phyloP scores from a whole-genome alignment of 306 rosid species.

The Begonia loranthoides region DNA sequence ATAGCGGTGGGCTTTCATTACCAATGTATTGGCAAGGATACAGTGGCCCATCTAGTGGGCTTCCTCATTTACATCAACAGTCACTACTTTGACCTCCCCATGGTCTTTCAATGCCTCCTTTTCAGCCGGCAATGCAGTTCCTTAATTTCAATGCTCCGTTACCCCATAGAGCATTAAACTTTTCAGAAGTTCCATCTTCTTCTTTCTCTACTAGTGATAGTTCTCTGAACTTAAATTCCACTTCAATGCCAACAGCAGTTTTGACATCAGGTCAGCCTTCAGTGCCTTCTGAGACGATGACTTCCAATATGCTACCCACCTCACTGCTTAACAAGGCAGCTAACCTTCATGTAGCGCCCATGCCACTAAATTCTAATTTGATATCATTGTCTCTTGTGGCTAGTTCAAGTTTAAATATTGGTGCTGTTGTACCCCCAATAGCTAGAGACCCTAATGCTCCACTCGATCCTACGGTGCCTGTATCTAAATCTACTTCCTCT shows the following conservation, averaged over 20 bases:
- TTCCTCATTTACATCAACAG: conserved; percentile 71
- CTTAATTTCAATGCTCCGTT: conserved; percentile 46
- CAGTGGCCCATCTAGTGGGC: conserved; percentile 70
- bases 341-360: conserved; percentile 21
- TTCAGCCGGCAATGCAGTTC: conserved; percentile 71
- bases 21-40: conserved; percentile 98
- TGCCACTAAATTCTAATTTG: conserved; percentile 20
- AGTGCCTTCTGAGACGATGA: conserved; percentile 22
- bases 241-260: conserved; percentile 23
- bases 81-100: conserved; percentile 72
- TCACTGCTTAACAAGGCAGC: conserved; percentile 37
- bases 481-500: conserved; percentile 26
- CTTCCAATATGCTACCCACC: conserved; percentile 38
- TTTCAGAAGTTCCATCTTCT: conserved; percentile 45
- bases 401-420: conserved; percentile 29
- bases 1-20: conserved; percentile 63
- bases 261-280: no score
- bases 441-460: conserved; percentile 29
- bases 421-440: conserved; percentile 21
- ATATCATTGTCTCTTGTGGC: conserved; percentile 32
- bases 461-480: conserved; percentile 28
- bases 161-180: conserved; percentile 38
- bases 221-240: conserved; percentile 22
- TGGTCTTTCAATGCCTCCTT: conserved; percentile 58
- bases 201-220: conserved; percentile 28